A percentile compares a stretch with the other conserved stretches of the same genome.
Conservation (phyloP, 176 grass and related monocot genomes). For the Coix lacrymajobi region DNA sequence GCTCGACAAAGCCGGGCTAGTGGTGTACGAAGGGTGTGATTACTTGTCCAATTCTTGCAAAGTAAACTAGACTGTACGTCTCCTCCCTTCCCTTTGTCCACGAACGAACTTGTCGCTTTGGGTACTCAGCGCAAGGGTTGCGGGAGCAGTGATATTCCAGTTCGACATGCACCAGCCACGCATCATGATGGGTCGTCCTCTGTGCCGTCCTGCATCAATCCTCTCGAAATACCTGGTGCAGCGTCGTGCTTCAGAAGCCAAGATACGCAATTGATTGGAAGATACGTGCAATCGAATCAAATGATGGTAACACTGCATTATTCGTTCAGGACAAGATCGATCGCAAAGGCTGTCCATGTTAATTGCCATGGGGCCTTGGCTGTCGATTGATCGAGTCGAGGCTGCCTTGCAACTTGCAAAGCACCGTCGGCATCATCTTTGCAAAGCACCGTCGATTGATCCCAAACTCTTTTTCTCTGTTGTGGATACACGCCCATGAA, state of each 20-base stretch:
- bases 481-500: no score
- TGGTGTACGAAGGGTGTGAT: slow-evolving; percentile 67
- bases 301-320: slow-evolving; percentile 5
- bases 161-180: background rate
- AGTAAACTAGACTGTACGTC: slow-evolving; percentile 31
- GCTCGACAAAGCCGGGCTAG: slow-evolving; percentile 53
- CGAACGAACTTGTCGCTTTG: background rate
- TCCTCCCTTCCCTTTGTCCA: background rate
- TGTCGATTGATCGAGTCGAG: slow-evolving; percentile 1
- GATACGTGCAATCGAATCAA: slow-evolving; percentile 12
- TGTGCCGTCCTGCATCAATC: background rate
- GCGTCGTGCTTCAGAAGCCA: slow-evolving; percentile 17
- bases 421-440: background rate
- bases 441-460: background rate
- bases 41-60: slow-evolving; percentile 58
- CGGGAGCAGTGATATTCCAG: background rate
- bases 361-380: background rate
- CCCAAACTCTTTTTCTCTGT: background rate
- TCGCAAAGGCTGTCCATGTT: background rate
- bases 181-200: background rate
- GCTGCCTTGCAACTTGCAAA: background rate
- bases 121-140: background rate
- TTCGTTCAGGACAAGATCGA: background rate
- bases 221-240: background rate
- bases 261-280: slow-evolving; percentile 35